These are phyloP conservation scores for Tulasnella sp. DNA, from an alignment of 768 basidiomycete genomes.

Conservation along the genomic window DNA sequence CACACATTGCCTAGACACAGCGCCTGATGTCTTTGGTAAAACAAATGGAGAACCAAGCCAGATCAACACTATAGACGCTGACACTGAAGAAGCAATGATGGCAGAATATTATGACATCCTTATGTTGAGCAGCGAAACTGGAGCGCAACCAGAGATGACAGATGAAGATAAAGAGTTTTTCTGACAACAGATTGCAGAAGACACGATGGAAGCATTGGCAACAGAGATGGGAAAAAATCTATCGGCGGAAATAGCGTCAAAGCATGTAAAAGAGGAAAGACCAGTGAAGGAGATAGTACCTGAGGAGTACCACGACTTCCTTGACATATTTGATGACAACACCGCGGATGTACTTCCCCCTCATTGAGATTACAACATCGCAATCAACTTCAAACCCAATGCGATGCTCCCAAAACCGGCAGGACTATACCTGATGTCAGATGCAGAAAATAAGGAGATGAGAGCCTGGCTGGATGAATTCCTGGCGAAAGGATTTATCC, in stretches of 20 bases:
- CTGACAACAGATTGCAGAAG: no score
- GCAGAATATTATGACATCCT: no score
- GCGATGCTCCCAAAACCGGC: slow-evolving; percentile 22
- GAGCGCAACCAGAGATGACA: no score
- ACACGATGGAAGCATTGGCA: no score
- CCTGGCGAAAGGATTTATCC: slow-evolving; percentile 30
- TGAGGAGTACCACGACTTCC: slow-evolving; percentile 25
- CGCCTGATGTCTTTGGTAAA: not conserved
- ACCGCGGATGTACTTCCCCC: slow-evolving; percentile 27
- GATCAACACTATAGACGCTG: no score
- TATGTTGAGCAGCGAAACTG: no score
- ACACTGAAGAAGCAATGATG: no score
- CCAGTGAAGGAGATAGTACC: slow-evolving; percentile 19
- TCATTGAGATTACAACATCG: slow-evolving; percentile 30
- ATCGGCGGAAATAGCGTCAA: no score
- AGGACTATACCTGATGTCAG: slow-evolving; percentile 30
- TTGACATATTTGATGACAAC: slow-evolving; percentile 24
- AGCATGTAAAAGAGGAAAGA: not conserved
- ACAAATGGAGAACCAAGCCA: not conserved
- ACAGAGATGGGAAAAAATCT: not conserved
- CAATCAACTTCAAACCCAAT: slow-evolving; percentile 28
- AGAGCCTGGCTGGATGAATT: slow-evolving; percentile 30
- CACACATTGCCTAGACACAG: not conserved
- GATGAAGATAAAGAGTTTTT: no score
- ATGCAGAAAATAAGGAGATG: slow-evolving; percentile 28